phyloP scores from a whole-genome alignment of 306 rosid species.

The Cucurbita moschata region DNA sequence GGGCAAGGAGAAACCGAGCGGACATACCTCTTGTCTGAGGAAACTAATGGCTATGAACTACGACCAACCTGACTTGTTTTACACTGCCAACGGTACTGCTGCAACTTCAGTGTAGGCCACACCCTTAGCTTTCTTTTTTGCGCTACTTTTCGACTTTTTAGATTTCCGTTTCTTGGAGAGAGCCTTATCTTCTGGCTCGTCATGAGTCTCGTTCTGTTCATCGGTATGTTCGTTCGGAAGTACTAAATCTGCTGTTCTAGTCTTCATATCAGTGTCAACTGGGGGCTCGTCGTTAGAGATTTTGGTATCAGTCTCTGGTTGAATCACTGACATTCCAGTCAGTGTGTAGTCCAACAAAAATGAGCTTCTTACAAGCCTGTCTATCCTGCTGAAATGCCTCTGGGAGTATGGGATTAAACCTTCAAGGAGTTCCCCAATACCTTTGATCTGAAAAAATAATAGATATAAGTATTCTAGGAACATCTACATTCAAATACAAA shows the following conservation, averaged over 20 bases:
- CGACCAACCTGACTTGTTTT: not conserved
- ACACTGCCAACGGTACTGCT: conserved; percentile 22
- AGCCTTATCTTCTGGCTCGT: conserved; percentile 9
- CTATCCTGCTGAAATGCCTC: conserved; percentile 76
- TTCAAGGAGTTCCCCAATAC: conserved; percentile 63
- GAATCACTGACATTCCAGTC: conserved; percentile 75
- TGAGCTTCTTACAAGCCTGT: conserved; percentile 77
- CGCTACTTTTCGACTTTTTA: conserved; percentile 35
- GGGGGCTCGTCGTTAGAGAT: not conserved
- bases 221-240: conserved; percentile 8
- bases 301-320: conserved; percentile 40
- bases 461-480: not conserved
- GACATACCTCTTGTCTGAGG: not conserved
- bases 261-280: conserved; percentile 14
- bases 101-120: conserved; percentile 37
- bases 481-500: not conserved
- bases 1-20: not conserved
- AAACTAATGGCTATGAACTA: not conserved
- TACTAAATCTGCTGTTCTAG: conserved; percentile 6
- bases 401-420: conserved; percentile 68
- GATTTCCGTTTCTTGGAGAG: conserved; percentile 60
- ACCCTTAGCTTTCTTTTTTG: conserved; percentile 44
- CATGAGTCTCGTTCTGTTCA: conserved; percentile 16
- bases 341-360: conserved; percentile 60
- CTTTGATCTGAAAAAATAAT: conserved; percentile 56